phyloP scores from a whole-genome alignment of 2,329 filamentous ascomycete genomes.

The Fusarium neocosmosporiellum region DNA sequence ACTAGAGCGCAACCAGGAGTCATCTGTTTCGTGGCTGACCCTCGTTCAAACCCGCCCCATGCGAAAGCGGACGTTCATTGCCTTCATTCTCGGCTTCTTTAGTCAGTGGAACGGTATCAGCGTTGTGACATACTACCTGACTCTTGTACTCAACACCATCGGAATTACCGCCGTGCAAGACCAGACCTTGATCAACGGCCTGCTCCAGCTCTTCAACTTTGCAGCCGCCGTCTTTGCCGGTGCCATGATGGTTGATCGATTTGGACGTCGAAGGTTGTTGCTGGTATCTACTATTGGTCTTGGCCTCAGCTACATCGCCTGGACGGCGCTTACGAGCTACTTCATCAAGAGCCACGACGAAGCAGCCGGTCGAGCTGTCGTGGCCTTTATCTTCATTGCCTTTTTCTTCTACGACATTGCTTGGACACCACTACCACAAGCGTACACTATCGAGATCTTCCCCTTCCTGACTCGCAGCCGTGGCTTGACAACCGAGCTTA shows the following conservation, averaged over 20 bases:
- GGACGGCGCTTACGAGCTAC: not conserved
- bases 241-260: slow-evolving; percentile 51
- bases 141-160: slow-evolving; percentile 49
- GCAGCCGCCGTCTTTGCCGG: slow-evolving; percentile 48
- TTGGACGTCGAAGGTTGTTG: slow-evolving; percentile 53
- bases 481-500: not conserved
- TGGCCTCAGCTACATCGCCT: slow-evolving; percentile 19
- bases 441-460: slow-evolving; percentile 40
- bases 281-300: slow-evolving; percentile 47
- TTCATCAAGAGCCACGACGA: slow-evolving; percentile 17
- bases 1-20: slow-evolving; percentile 34
- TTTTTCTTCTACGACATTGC: slow-evolving; percentile 49
- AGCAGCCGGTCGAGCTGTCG: slow-evolving; percentile 38
- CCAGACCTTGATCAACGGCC: slow-evolving; percentile 36
- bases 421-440: slow-evolving; percentile 45
- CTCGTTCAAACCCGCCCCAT: slow-evolving; percentile 14
- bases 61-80: slow-evolving; percentile 13
- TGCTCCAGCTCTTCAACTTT: slow-evolving; percentile 50
- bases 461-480: slow-evolving; percentile 7
- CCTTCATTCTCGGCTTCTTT: slow-evolving; percentile 12
- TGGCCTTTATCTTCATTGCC: slow-evolving; percentile 52
- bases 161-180: slow-evolving; percentile 51
- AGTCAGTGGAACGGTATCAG: slow-evolving; percentile 15
- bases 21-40: slow-evolving; percentile 8
- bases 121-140: slow-evolving; percentile 46